These are phyloP conservation scores for Porodaedalea pini DNA, from an alignment of 1,284 basidiomycete genomes.

Conservation along the genomic window DNA sequence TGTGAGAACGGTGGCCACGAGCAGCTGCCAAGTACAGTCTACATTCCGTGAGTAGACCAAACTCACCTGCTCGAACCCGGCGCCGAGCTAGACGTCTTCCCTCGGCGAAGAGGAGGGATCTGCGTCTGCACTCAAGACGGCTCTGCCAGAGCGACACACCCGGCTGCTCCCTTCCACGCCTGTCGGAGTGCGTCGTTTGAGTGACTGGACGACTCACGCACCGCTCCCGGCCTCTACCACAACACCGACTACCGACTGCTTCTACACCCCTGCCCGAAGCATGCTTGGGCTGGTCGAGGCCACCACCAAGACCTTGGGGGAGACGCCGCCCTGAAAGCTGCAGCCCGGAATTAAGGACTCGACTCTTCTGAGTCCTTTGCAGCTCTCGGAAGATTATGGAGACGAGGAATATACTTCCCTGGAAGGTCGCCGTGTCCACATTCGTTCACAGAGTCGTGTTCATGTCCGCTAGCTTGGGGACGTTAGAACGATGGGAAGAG, in stretches of 20 bases:
- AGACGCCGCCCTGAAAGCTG: background rate
- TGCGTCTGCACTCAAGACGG: background rate
- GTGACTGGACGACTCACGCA: background rate
- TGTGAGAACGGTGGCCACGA: too few relatives aligned
- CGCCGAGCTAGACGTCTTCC: too few relatives aligned
- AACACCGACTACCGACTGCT: background rate
- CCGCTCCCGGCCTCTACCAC: background rate
- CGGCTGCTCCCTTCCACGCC: background rate
- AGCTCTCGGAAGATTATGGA: too few relatives aligned
- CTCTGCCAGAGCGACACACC: background rate
- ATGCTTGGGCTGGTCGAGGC: background rate
- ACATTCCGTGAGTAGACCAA: too few relatives aligned
- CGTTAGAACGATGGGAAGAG: too few relatives aligned
- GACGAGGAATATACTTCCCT: too few relatives aligned
- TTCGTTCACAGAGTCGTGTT: too few relatives aligned
- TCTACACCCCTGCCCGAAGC: background rate
- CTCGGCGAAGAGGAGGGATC: background rate
- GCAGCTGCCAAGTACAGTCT: too few relatives aligned
- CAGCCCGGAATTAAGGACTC: background rate
- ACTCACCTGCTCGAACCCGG: too few relatives aligned
- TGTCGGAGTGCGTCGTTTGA: background rate
- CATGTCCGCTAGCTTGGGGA: too few relatives aligned
- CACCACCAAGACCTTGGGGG: background rate
- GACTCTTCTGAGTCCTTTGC: too few relatives aligned
- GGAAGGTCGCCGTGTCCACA: too few relatives aligned